phyloP scores from a whole-genome alignment of 1,139 yeast species.

The Diutina mesorugosa region DNA sequence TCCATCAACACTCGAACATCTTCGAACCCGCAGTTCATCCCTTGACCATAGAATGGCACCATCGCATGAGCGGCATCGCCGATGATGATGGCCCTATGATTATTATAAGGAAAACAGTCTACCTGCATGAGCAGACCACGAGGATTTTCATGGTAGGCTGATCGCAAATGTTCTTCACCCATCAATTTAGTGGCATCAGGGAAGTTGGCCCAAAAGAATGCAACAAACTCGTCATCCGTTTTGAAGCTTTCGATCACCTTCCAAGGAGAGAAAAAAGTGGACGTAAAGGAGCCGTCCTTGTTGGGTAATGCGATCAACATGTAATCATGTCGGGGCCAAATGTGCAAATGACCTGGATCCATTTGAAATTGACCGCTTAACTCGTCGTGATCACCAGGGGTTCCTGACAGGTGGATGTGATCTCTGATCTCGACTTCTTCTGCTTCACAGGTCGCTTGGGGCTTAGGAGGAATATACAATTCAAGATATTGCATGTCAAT shows the following conservation, averaged over 20 bases:
- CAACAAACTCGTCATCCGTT: conserved; percentile 27
- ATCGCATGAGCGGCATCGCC: conserved; percentile 96
- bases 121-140: conserved; percentile 66
- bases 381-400: not conserved
- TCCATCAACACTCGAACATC: conserved; percentile 63
- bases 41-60: conserved; percentile 97
- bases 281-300: conserved; percentile 74
- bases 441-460: conserved; percentile 5
- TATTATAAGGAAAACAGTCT: conserved; percentile 56
- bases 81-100: conserved; percentile 52
- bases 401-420: conserved; percentile 4
- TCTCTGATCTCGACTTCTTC: conserved; percentile 6
- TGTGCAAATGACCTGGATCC: conserved; percentile 72
- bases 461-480: conserved; percentile 53
- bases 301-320: conserved; percentile 91
- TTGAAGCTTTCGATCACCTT: conserved; percentile 40
- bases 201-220: conserved; percentile 50
- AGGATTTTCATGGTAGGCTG: conserved; percentile 50
- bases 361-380: conserved; percentile 24
- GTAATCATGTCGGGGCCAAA: conserved; percentile 81
- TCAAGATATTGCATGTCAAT: conserved; percentile 81
- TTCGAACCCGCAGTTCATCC: conserved; percentile 94
- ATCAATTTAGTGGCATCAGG: conserved; percentile 64
- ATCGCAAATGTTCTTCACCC: conserved; percentile 40
- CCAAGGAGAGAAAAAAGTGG: conserved; percentile 85